phyloP scores from a whole-genome alignment of 2,329 filamentous ascomycete species.

The Beauveria rudraprayagi region DNA sequence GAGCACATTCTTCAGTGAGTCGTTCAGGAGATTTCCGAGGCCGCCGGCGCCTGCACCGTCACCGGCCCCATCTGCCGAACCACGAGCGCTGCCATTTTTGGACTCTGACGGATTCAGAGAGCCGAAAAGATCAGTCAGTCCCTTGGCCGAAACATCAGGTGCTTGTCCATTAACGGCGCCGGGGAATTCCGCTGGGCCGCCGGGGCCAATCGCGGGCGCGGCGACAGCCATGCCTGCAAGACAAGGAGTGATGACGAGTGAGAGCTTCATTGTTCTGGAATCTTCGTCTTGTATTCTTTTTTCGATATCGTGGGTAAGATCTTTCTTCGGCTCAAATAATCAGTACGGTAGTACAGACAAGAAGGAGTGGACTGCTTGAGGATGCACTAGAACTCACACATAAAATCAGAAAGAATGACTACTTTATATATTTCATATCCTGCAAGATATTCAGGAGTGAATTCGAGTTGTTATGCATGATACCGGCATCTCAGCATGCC shows the following conservation, averaged over 20 bases:
- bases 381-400: too few relatives aligned
- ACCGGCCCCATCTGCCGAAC: background rate
- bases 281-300: background rate
- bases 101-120: background rate
- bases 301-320: background rate
- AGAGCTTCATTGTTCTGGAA: background rate
- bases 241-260: background rate
- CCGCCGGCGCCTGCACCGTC: background rate
- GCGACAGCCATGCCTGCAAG: conserved; percentile 3
- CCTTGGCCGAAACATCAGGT: background rate
- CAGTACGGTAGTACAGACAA: too few relatives aligned
- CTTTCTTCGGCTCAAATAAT: too few relatives aligned
- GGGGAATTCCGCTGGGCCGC: background rate
- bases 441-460: too few relatives aligned
- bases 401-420: too few relatives aligned
- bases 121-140: background rate
- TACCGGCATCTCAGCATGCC: background rate
- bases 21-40: background rate
- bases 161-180: background rate
- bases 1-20: background rate
- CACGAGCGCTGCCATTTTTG: background rate
- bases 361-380: too few relatives aligned
- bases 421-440: too few relatives aligned
- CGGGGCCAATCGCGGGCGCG: background rate
- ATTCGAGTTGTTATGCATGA: background rate